Percentiles rank a stretch among this genome's conserved stretches.
Conservation (phyloP, 176 grass and related monocot genomes). For the Eleusine coracana region DNA sequence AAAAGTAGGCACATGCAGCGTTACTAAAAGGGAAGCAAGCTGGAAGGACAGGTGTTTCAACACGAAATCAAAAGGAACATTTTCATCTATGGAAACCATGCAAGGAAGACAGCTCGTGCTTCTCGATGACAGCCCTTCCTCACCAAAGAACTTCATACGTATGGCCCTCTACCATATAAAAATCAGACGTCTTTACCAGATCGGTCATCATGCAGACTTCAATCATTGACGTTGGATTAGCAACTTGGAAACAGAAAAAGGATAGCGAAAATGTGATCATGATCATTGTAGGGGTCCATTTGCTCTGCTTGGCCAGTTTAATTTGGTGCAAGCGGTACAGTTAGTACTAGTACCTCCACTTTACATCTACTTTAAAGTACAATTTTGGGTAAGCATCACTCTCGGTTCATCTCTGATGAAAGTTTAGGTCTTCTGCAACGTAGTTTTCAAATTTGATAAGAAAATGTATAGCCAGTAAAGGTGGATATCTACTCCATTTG, state of each 20-base stretch:
- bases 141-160: not conserved
- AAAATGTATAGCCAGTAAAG: no score
- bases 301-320: not conserved
- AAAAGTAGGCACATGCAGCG: not conserved
- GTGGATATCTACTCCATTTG: no score
- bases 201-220: not conserved
- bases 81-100: not conserved
- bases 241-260: not conserved
- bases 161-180: not conserved
- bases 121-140: not conserved
- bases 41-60: not conserved
- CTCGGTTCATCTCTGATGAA: no score
- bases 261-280: not conserved
- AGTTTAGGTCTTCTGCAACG: no score
- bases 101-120: not conserved
- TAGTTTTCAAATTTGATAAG: no score
- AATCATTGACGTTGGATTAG: slow-evolving; percentile 21
- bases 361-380: not conserved
- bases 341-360: not conserved
- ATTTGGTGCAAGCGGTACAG: not conserved
- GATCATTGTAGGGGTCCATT: not conserved
- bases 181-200: not conserved
- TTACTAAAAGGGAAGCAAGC: not conserved
- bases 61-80: not conserved
- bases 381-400: not conserved